phyloP scores from a whole-genome alignment of 768 basidiomycete genomes.

The Epithele typhae region DNA sequence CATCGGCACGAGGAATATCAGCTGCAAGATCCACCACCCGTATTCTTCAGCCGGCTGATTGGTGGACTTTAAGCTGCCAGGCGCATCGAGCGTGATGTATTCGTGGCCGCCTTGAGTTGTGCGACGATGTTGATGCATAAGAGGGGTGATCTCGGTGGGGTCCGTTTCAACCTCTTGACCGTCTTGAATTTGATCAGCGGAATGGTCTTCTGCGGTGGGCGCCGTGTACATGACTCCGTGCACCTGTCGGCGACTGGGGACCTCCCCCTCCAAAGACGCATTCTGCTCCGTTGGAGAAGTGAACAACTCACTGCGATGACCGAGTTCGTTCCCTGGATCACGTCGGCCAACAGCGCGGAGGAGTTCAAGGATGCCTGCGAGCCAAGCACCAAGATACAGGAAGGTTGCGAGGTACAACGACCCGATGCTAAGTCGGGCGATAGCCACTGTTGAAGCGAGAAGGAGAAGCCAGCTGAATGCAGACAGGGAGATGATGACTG shows the following conservation, averaged over 20 bases:
- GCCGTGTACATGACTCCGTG: constrained; percentile 22
- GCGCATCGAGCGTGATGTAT: constrained; percentile 12
- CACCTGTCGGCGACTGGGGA: constrained; percentile 15
- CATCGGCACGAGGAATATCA: constrained; percentile 48
- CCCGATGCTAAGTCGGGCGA: constrained; percentile 40
- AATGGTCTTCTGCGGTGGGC: neutral
- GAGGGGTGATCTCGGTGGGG: constrained; percentile 55
- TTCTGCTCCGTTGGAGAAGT: constrained; percentile 5
- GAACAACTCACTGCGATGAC: constrained; percentile 8
- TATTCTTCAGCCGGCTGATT: constrained; percentile 22
- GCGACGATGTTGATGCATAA: constrained; percentile 35
- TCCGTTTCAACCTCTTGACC: constrained; percentile 30
- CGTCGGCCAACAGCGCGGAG: constrained; percentile 32
- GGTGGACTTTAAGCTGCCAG: constrained; percentile 5
- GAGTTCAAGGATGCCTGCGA: constrained; percentile 35
- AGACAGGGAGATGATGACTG: constrained; percentile 50
- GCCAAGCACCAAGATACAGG: constrained; percentile 46
- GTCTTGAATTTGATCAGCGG: constrained; percentile 21
- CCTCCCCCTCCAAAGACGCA: constrained; percentile 5
- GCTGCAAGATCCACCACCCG: constrained; percentile 58
- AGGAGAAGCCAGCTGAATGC: constrained; percentile 57
- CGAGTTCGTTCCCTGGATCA: constrained; percentile 15
- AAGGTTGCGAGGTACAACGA: constrained; percentile 54
- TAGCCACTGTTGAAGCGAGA: constrained; percentile 42
- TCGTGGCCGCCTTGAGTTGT: constrained; percentile 15